These are phyloP conservation scores for Geotrichum restrictum DNA, from an alignment of 1,139 yeast species.

Conservation along the genomic window DNA sequence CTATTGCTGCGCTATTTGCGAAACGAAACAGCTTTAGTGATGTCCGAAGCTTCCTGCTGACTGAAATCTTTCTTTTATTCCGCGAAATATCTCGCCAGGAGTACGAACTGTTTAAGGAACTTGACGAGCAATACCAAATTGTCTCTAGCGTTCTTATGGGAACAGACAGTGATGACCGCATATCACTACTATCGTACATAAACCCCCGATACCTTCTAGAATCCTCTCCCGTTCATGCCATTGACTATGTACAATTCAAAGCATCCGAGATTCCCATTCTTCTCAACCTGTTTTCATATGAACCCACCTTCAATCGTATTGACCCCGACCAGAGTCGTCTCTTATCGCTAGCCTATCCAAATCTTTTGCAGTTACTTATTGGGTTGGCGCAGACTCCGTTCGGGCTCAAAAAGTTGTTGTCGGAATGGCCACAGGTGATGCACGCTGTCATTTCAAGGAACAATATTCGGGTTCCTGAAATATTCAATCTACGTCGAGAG, in stretches of 20 bases:
- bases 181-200: conserved; percentile 23
- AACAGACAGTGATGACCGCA: conserved; percentile 12
- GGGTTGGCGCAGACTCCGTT: conserved; percentile 25
- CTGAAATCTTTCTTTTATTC: conserved; percentile 28
- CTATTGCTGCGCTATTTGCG: conserved; percentile 24
- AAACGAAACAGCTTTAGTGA: conserved; percentile 20
- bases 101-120: conserved; percentile 23
- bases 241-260: conserved; percentile 21
- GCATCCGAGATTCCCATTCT: conserved; percentile 25
- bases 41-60: conserved; percentile 23
- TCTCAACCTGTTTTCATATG: conserved; percentile 20
- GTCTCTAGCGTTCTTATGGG: conserved; percentile 14
- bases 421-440: conserved; percentile 32
- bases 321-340: conserved; percentile 23
- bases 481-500: conserved; percentile 26
- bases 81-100: conserved; percentile 27
- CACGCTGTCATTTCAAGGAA: conserved; percentile 25
- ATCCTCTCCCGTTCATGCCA: conserved; percentile 16
- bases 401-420: conserved; percentile 26
- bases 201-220: conserved; percentile 26
- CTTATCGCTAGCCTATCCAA: conserved; percentile 26
- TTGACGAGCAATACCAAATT: conserved; percentile 25
- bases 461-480: conserved; percentile 27
- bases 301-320: conserved; percentile 22
- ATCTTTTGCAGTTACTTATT: conserved; percentile 26